Evolutionary conservation across 345 rosid genomes (phyloP).

Genomic region (Angophora floribunda): DNA sequence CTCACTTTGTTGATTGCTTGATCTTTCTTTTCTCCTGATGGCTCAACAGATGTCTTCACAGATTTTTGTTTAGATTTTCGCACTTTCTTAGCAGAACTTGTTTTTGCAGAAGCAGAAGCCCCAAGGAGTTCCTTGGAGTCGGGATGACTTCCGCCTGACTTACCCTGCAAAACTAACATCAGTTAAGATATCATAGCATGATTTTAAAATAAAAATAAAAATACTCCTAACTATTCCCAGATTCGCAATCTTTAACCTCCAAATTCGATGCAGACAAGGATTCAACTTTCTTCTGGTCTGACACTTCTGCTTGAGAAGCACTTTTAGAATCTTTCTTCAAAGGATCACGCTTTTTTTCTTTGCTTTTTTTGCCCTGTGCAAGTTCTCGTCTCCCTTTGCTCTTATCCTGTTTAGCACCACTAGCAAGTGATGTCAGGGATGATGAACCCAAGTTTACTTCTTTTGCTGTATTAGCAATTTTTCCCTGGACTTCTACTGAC

Average conservation of each 20-base stretch:
- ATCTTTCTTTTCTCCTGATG: slow-evolving; percentile 18
- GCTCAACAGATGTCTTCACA: slow-evolving; percentile 12
- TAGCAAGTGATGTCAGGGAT: neutral
- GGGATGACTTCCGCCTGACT: slow-evolving; percentile 1
- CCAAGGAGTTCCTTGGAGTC: neutral
- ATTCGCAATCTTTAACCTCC: slow-evolving; percentile 15
- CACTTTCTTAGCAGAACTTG: slow-evolving; percentile 23
- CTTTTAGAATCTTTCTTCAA: slow-evolving; percentile 12
- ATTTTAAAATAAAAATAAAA: neutral
- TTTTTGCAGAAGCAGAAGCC: slow-evolving; percentile 3
- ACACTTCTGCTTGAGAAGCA: slow-evolving; percentile 13
- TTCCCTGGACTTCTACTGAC: neutral
- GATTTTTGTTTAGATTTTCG: slow-evolving; percentile 18
- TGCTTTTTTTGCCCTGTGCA: slow-evolving; percentile 28
- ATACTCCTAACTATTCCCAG: neutral
- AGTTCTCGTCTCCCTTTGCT: slow-evolving; percentile 19
- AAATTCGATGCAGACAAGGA: slow-evolving; percentile 8
- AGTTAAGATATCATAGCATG: slow-evolving; percentile 2
- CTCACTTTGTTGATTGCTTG: slow-evolving; percentile 23
- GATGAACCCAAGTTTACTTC: neutral
- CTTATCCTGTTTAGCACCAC: slow-evolving; percentile 2
- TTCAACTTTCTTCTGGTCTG: slow-evolving; percentile 8
- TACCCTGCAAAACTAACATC: slow-evolving; percentile 28
- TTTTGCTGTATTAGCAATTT: neutral
- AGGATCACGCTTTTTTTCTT: slow-evolving; percentile 10